Conservation (phyloP, 306 rosid species). For the Morella rubra region DNA sequence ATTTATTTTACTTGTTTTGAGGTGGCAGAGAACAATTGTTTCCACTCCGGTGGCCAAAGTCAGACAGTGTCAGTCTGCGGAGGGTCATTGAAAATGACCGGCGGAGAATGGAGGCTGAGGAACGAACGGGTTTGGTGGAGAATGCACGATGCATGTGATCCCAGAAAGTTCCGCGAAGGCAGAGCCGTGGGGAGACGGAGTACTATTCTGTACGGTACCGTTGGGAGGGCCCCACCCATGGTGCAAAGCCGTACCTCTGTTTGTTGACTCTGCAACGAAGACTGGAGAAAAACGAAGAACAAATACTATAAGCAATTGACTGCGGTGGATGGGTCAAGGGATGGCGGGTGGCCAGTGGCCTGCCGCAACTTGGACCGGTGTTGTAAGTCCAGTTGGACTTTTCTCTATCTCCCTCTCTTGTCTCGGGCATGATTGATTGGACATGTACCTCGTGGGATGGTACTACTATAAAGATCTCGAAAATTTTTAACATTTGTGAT, state of each 20-base stretch:
- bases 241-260: not conserved
- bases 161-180: not conserved
- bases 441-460: too few species aligned
- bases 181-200: not conserved
- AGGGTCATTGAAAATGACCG: not conserved
- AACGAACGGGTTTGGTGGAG: too few species aligned
- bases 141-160: too few species aligned
- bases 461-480: too few species aligned
- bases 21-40: not conserved
- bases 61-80: not conserved
- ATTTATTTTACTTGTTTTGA: not conserved
- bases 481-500: too few species aligned
- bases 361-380: too few species aligned
- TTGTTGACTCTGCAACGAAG: not conserved
- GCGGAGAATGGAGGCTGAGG: too few species aligned
- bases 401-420: too few species aligned
- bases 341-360: not conserved
- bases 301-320: not conserved
- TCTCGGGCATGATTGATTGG: too few species aligned
- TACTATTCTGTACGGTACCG: conserved; percentile 4
- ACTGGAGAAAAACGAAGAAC: not conserved
- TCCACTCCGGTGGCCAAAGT: not conserved
- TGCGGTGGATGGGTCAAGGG: not conserved
- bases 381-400: too few species aligned
- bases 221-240: not conserved